Evolutionary conservation across 345 rosid genomes (phyloP).

Genomic region (Aquilaria sinensis): DNA sequence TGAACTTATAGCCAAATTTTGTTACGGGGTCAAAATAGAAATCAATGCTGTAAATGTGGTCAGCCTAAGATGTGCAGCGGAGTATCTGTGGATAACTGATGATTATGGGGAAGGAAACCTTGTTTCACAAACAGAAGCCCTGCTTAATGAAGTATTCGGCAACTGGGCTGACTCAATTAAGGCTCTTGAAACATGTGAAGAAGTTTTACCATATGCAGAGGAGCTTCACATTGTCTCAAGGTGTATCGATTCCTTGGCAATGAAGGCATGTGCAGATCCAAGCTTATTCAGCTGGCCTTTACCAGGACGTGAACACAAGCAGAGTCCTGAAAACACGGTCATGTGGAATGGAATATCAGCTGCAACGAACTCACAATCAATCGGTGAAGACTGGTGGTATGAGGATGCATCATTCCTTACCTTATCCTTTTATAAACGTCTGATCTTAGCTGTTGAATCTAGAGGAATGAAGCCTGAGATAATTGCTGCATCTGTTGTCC

Average conservation of each 20-base stretch:
- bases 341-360: conserved; percentile 71
- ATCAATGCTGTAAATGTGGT: conserved; percentile 51
- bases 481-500: conserved; percentile 42
- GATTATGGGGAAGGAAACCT: conserved; percentile 62
- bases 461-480: conserved; percentile 53
- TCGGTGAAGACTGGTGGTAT: conserved; percentile 76
- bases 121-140: conserved; percentile 43
- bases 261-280: conserved; percentile 63
- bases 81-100: conserved; percentile 59
- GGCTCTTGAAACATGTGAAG: conserved; percentile 70
- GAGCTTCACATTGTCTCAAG: conserved; percentile 66
- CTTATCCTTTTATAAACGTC: conserved; percentile 42
- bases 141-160: conserved; percentile 50
- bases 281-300: conserved; percentile 53
- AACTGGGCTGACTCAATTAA: conserved; percentile 60
- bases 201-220: conserved; percentile 50
- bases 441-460: conserved; percentile 40
- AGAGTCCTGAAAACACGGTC: conserved; percentile 22
- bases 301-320: conserved; percentile 18
- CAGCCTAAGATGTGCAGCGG: conserved; percentile 67
- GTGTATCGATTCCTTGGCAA: conserved; percentile 64
- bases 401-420: conserved; percentile 54
- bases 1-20: conserved; percentile 48
- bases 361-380: conserved; percentile 28
- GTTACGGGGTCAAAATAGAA: conserved; percentile 62